Evolutionary conservation across 2,329 filamentous ascomycete genomes (phyloP), one percentile per base, ranked within the genome.

Genomic region (Chrysosporium queenslandicum): DNA sequence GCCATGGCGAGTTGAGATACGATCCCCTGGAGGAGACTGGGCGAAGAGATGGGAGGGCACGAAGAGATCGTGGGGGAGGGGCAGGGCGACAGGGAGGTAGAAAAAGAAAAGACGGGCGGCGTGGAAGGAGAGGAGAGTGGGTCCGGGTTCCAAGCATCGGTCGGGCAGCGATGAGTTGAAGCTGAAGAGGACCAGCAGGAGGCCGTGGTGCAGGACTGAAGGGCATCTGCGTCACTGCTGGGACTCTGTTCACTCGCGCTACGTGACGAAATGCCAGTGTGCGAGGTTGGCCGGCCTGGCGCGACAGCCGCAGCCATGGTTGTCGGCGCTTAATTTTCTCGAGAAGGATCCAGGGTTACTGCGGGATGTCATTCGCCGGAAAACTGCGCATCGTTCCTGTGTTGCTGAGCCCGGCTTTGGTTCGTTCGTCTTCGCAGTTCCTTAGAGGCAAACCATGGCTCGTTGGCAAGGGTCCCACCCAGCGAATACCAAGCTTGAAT

Each of bases 1-100:
- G 55, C 57, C 57, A 58, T 58, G 34, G 56, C 40, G 46, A 56
- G 46, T 1, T 45, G 53, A 16, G 49, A 25, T 14, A 50, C 37
- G 20, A 52, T 34, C 5, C 32, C 34, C 23, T 36, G 50, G 34
- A 46, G 50, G 23, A 43, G 18, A 45, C n/a, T 32, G 40, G 41
- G 49, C 16, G 39, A 18, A 32, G 25, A 20, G 36, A 34, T 3
- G 4, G 50, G 8, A 37, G 30, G 50, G 29, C 49, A 45, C 7
- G 49, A 29, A n/a, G 46, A 42, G 18, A 46, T 18, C 37, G 54
- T 40, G 42, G 54, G 36, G 46, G 51, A 47, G 21, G 41, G 48
- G 27, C 41, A 52, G 53, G 46, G 25, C 16, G 41, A n/a, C 5
- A 42, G 25, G 23, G 50, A 43, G 40, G 53, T 41, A 36, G 37